Conservation (phyloP, 441 rosid genomes). For the Pelargonium myrrhifolium region DNA sequence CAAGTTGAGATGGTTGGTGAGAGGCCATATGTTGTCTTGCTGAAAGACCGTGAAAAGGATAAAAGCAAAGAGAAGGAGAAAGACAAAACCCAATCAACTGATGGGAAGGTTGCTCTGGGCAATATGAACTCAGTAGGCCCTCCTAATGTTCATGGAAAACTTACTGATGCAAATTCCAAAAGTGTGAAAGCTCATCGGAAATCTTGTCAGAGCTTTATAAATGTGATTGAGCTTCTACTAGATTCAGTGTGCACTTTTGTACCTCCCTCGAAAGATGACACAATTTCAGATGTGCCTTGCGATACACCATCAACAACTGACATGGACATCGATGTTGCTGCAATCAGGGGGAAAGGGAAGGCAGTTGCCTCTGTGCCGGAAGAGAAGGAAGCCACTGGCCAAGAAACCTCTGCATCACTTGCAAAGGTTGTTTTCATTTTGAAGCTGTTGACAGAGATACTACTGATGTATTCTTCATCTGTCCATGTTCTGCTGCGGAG, state of each 20-base stretch:
- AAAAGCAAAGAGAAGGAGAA: conserved; percentile 71
- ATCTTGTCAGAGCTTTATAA: conserved; percentile 72
- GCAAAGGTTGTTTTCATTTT: conserved; percentile 86
- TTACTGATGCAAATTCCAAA: conserved; percentile 54
- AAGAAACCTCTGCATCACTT: conserved; percentile 64
- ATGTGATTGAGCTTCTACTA: conserved; percentile 86
- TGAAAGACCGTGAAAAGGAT: conserved; percentile 86
- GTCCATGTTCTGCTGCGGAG: conserved; percentile 75
- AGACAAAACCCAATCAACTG: conserved; percentile 48
- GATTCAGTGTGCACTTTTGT: conserved; percentile 58
- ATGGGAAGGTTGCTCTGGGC: conserved; percentile 57
- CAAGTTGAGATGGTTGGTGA: conserved; percentile 98
- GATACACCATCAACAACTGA: conserved; percentile 46
- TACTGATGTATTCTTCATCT: conserved; percentile 79
- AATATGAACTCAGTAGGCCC: conserved; percentile 26
- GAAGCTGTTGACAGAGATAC: conserved; percentile 86
- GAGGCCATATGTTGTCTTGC: conserved; percentile 76
- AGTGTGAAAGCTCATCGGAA: conserved; percentile 64
- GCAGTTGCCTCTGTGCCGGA: conserved; percentile 60
- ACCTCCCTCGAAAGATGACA: conserved; percentile 64
- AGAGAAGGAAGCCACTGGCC: conserved; percentile 43
- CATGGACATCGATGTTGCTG: conserved; percentile 91
- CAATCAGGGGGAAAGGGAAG: conserved; percentile 81
- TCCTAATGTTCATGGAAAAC: conserved; percentile 43
- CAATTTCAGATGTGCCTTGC: conserved; percentile 23